Evolutionary conservation across 176 grass and related monocot genomes (phyloP).

Genomic region (Carex pumila): DNA sequence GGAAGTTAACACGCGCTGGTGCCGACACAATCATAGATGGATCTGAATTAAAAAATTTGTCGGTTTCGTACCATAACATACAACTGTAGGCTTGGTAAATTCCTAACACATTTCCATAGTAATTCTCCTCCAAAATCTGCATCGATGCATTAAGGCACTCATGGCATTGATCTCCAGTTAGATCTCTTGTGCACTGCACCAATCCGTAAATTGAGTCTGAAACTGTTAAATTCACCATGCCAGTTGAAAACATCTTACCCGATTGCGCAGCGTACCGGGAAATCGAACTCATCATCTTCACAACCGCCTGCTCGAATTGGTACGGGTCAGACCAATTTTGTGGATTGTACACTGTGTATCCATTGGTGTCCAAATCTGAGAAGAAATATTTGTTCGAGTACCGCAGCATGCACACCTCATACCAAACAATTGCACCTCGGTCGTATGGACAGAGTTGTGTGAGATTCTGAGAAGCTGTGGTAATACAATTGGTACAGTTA

Average conservation of each 20-base stretch:
- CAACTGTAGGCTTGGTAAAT: background rate
- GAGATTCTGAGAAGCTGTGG: conserved; percentile 12
- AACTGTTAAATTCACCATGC: background rate
- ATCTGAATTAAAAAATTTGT: conserved; percentile 1
- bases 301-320: background rate
- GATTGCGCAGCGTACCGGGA: background rate
- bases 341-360: background rate
- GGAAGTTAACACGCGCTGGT: background rate
- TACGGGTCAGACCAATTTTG: conserved; percentile 12
- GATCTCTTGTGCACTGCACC: conserved; percentile 13
- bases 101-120: background rate
- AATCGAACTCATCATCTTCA: conserved; percentile 3
- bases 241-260: background rate
- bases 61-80: conserved; percentile 1
- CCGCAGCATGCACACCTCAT: conserved; percentile 36
- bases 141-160: background rate
- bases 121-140: background rate
- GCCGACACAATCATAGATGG: background rate
- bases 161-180: background rate
- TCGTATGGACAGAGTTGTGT: conserved; percentile 11
- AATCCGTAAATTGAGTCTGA: conserved; percentile 1
- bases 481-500: conserved; percentile 32
- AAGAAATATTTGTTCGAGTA: conserved; percentile 39
- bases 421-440: conserved; percentile 41
- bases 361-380: background rate